Percentiles rank a stretch among this genome's conserved stretches.
Conservation (phyloP, 768 basidiomycete species). For the Amanita phalloides region DNA sequence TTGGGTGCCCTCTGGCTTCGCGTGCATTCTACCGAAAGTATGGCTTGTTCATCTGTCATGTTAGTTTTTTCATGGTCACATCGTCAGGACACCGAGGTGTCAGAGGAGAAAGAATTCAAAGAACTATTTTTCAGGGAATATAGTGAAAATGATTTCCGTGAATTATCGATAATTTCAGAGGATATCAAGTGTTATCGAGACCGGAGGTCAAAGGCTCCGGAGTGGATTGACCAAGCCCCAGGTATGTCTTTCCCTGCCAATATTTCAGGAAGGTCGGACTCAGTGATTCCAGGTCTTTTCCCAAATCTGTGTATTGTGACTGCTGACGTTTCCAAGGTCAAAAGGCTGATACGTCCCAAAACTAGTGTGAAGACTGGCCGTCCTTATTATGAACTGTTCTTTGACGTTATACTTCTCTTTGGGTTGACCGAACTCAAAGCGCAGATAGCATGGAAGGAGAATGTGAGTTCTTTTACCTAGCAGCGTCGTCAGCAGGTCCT, state of each 20-base stretch:
- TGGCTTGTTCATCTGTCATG: neutral
- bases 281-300: conserved; percentile 8
- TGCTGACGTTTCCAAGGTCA: conserved; percentile 11
- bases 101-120: conserved; percentile 15
- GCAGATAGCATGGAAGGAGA: conserved; percentile 32
- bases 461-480: conserved; percentile 14
- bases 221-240: conserved; percentile 14
- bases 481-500: neutral
- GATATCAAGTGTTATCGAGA: conserved; percentile 13
- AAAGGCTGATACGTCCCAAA: neutral
- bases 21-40: conserved; percentile 8
- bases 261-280: neutral
- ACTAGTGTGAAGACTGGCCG: neutral
- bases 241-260: conserved; percentile 3
- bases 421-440: conserved; percentile 37
- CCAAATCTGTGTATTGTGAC: conserved; percentile 12
- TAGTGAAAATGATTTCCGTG: conserved; percentile 6
- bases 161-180: conserved; percentile 3
- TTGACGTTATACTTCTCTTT: conserved; percentile 29
- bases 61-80: neutral
- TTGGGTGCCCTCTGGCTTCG: conserved; percentile 5
- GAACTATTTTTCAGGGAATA: conserved; percentile 2
- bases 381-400: conserved; percentile 18
- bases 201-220: conserved; percentile 7
- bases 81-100: conserved; percentile 13